Percentiles rank a stretch among this genome's conserved stretches.
Evolutionary conservation across 2,329 filamentous ascomycete genomes (phyloP).

Genomic region (Hymenoscyphus fructigenus): DNA sequence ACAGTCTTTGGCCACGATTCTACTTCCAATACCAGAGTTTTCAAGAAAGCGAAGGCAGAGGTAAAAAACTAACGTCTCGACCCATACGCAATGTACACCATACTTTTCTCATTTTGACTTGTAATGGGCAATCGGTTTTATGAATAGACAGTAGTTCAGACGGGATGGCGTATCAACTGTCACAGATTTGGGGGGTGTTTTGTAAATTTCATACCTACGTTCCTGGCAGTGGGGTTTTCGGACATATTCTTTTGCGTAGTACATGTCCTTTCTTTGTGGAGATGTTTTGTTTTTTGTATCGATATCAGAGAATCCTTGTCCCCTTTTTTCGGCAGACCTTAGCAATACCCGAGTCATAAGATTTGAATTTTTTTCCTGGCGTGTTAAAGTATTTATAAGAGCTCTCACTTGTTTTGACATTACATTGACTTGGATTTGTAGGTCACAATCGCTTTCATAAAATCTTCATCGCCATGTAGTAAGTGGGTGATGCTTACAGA

Average conservation of each 20-base stretch:
- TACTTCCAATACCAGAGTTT: no score
- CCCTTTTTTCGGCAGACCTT: background rate
- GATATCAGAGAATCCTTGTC: background rate
- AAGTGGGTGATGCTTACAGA: background rate
- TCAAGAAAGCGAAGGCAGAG: background rate
- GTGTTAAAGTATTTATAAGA: background rate
- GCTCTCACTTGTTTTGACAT: no score
- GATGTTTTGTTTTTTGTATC: slow-evolving; percentile 13
- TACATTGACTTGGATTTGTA: background rate
- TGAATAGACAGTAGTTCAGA: background rate
- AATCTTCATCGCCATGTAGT: background rate
- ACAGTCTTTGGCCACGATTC: slow-evolving; percentile 30
- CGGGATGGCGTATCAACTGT: background rate
- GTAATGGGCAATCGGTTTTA: background rate
- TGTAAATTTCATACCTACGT: background rate
- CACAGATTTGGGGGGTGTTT: background rate
- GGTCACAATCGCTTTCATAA: background rate
- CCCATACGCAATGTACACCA: background rate
- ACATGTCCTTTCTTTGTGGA: slow-evolving; percentile 4
- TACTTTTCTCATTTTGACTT: background rate
- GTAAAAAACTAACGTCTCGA: background rate
- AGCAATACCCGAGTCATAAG: background rate
- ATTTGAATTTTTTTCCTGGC: background rate
- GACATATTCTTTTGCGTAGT: background rate
- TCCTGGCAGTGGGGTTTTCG: background rate